Evolutionary conservation across 345 rosid species (phyloP).

Genomic region (Noccaea caerulescens): DNA sequence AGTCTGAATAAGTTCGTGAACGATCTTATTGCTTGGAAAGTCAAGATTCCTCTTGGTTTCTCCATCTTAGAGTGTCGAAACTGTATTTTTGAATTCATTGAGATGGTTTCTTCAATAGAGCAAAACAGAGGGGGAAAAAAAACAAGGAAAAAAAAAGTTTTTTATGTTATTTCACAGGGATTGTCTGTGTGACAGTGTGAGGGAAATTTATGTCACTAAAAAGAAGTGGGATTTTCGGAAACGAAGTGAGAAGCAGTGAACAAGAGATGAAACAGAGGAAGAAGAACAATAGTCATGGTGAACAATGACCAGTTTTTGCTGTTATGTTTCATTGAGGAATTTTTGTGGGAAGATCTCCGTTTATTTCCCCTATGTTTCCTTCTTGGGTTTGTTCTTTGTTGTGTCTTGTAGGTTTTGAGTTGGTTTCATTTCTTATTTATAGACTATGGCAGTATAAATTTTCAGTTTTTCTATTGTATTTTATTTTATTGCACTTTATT

Average conservation of each 20-base stretch:
- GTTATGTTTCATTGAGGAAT: slow-evolving; percentile 38
- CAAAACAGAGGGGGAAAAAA: not conserved
- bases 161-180: not conserved
- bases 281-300: slow-evolving; percentile 31
- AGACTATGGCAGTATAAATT: slow-evolving; percentile 28
- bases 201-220: slow-evolving; percentile 38
- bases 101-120: slow-evolving; percentile 3
- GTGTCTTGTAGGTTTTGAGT: slow-evolving; percentile 26
- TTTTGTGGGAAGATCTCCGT: slow-evolving; percentile 28
- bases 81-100: slow-evolving; percentile 69
- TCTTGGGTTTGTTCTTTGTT: slow-evolving; percentile 28
- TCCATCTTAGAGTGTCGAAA: slow-evolving; percentile 53
- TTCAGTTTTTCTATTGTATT: not conserved
- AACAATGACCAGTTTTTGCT: slow-evolving; percentile 36
- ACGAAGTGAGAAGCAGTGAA: slow-evolving; percentile 36
- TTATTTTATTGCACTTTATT: slow-evolving; percentile 6
- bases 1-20: slow-evolving; percentile 62
- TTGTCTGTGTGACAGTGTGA: not conserved
- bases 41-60: slow-evolving; percentile 59
- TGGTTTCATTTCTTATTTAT: slow-evolving; percentile 47
- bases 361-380: slow-evolving; percentile 12
- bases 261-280: slow-evolving; percentile 40
- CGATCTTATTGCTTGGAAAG: slow-evolving; percentile 50
- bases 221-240: slow-evolving; percentile 38
- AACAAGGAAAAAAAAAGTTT: not conserved